phyloP scores from a whole-genome alignment of 1,284 basidiomycete species.

The Apiotrichum porosum region DNA sequence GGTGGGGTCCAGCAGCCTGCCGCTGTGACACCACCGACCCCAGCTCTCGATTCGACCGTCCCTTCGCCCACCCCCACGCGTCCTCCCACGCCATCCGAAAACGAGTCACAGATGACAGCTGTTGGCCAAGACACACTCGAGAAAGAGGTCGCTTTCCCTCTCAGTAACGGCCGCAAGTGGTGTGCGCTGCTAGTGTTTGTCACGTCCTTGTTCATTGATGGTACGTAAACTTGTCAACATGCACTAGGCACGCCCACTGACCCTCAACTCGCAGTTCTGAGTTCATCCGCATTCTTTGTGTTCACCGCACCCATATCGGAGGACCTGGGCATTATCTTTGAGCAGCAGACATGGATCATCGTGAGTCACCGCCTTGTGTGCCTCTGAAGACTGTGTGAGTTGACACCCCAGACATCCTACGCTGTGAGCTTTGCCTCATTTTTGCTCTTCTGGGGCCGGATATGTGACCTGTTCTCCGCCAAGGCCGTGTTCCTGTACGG shows the following conservation, averaged over 20 bases:
- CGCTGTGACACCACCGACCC: too few relatives aligned
- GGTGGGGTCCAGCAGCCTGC: too few relatives aligned
- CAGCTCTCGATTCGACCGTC: too few relatives aligned
- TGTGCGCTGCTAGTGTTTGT: too few relatives aligned
- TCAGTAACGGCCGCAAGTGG: too few relatives aligned
- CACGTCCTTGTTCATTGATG: background rate
- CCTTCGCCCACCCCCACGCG: too few relatives aligned
- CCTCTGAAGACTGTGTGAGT: background rate
- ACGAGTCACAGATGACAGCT: too few relatives aligned
- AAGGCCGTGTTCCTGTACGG: conserved; percentile 25
- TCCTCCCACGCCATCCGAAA: too few relatives aligned
- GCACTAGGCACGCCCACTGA: background rate
- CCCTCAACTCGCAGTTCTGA: conserved; percentile 3
- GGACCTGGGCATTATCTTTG: conserved; percentile 22
- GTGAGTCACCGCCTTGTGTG: conserved; percentile 12
- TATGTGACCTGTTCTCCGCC: conserved; percentile 33
- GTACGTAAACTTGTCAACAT: background rate
- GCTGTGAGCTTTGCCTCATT: conserved; percentile 31
- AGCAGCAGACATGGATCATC: conserved; percentile 30
- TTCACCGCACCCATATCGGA: conserved; percentile 19
- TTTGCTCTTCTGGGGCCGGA: conserved; percentile 33
- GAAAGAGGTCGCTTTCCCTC: too few relatives aligned
- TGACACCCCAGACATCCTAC: conserved; percentile 19
- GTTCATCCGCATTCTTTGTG: conserved; percentile 18
- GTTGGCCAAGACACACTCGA: too few relatives aligned